Conservation (phyloP, 805 yeast species). For the Wickerhamiella lipophila region DNA sequence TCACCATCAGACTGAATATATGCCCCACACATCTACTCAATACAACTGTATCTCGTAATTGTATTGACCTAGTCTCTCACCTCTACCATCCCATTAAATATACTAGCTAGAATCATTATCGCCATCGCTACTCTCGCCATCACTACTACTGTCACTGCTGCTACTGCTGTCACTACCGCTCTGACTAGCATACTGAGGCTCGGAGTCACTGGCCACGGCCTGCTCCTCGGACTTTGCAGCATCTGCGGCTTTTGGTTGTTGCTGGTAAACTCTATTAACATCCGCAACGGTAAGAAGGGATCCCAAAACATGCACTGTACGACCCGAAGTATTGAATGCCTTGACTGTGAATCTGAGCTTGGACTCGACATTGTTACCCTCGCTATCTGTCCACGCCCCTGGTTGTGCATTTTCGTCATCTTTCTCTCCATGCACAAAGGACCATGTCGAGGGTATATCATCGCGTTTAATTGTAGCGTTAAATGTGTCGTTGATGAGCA, state of each 20-base stretch:
- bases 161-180: background rate
- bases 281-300: constrained; percentile 30
- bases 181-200: background rate
- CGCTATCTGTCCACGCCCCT: constrained; percentile 80
- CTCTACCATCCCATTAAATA: too few relatives aligned
- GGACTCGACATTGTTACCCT: constrained; percentile 67
- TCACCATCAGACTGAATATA: too few relatives aligned
- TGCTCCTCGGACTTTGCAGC: background rate
- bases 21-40: too few relatives aligned
- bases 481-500: constrained; percentile 82
- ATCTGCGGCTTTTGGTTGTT: constrained; percentile 14
- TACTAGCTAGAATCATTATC: background rate
- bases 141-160: background rate
- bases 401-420: constrained; percentile 27
- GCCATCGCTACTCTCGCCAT: background rate
- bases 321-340: constrained; percentile 49
- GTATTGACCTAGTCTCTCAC: too few relatives aligned
- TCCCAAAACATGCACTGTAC: constrained; percentile 80
- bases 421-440: constrained; percentile 64
- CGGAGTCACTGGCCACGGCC: background rate
- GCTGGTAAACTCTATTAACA: constrained; percentile 1
- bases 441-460: constrained; percentile 79
- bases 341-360: constrained; percentile 66
- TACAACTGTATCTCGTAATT: too few relatives aligned
- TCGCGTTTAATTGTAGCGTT: constrained; percentile 82